Conservation (phyloP, 176 grass and related monocot genomes). For the Juncus effusus region DNA sequence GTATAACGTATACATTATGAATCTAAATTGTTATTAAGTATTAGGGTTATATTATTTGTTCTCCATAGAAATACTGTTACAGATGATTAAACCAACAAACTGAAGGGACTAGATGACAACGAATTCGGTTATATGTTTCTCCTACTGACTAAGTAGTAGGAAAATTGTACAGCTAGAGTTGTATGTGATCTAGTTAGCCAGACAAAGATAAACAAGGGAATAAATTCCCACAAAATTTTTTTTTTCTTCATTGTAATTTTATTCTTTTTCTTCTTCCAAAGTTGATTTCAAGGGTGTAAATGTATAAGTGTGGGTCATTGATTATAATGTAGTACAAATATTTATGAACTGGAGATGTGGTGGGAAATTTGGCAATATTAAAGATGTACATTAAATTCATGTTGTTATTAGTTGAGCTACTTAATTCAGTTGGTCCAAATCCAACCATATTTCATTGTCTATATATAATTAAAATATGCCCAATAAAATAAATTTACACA, state of each 20-base stretch:
- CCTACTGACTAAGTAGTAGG: constrained; percentile 11
- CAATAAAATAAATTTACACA: too few species aligned
- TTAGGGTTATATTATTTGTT: constrained; percentile 16
- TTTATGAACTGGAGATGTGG: constrained; percentile 3
- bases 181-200: constrained; percentile 4
- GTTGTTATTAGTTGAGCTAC: constrained; percentile 20
- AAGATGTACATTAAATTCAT: constrained; percentile 29
- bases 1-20: neutral
- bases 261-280: neutral
- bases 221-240: too few species aligned
- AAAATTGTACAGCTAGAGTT: constrained; percentile 3
- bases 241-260: too few species aligned
- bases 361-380: constrained; percentile 13
- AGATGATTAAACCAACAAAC: neutral
- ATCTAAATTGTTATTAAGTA: neutral
- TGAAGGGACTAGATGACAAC: constrained; percentile 13
- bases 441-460: constrained; percentile 15
- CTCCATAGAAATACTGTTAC: neutral
- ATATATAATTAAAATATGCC: too few species aligned
- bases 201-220: neutral
- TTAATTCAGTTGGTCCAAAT: constrained; percentile 15
- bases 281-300: constrained; percentile 15
- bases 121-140: constrained; percentile 12
- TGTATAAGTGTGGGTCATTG: constrained; percentile 9
- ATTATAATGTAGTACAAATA: constrained; percentile 2